phyloP scores from a whole-genome alignment of 2,329 filamentous ascomycete species.

The Sarocladium strictum region DNA sequence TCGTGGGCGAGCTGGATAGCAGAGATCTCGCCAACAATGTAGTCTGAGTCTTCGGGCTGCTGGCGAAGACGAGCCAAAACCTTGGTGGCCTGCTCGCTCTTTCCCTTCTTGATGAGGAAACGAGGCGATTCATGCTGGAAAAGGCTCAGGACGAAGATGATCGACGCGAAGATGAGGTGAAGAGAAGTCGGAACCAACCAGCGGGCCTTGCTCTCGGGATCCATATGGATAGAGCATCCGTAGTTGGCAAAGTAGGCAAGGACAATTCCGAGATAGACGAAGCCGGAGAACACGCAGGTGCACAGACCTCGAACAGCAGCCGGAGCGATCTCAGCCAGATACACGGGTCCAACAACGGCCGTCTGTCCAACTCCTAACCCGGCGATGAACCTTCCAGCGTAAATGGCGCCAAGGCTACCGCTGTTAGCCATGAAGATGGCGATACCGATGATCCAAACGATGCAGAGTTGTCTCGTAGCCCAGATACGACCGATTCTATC shows the following conservation, averaged over 20 bases:
- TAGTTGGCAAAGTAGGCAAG: constrained; percentile 74
- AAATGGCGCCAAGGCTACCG: constrained; percentile 49
- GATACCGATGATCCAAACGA: constrained; percentile 52
- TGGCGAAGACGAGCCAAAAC: constrained; percentile 54
- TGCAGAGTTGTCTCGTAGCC: constrained; percentile 52
- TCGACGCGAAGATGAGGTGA: constrained; percentile 69
- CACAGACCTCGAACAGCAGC: constrained; percentile 66
- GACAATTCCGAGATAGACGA: constrained; percentile 71
- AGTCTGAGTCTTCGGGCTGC: constrained; percentile 52
- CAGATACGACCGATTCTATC: constrained; percentile 55
- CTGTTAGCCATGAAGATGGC: constrained; percentile 47
- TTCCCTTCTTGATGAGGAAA: constrained; percentile 60
- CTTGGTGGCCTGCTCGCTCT: constrained; percentile 50
- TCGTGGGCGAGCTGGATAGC: constrained; percentile 61
- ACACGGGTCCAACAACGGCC: constrained; percentile 63
- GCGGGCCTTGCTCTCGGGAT: constrained; percentile 34
- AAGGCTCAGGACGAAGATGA: constrained; percentile 66
- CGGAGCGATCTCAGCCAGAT: constrained; percentile 67
- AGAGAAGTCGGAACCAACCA: constrained; percentile 67
- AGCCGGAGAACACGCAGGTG: constrained; percentile 48
- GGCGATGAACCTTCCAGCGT: constrained; percentile 58
- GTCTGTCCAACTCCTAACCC: constrained; percentile 62
- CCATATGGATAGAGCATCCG: constrained; percentile 46
- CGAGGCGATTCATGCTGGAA: constrained; percentile 65
- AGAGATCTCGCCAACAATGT: constrained; percentile 55